Conservation (phyloP, 148 eudicot species). For the Nepenthes gracilis region DNA sequence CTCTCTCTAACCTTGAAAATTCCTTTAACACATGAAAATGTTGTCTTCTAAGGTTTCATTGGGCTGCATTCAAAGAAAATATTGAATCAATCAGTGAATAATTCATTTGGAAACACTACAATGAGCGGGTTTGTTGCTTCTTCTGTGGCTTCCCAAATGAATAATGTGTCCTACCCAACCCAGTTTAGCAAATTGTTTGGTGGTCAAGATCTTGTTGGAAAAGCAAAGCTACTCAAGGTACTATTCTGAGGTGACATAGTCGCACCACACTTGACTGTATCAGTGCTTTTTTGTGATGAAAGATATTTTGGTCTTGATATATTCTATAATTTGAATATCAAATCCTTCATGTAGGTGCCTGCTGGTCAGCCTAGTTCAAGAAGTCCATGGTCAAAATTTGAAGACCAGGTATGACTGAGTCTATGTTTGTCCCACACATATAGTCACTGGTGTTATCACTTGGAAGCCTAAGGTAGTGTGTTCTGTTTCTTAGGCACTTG, state of each 20-base stretch:
- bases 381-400: slow-evolving; percentile 74
- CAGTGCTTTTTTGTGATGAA: neutral
- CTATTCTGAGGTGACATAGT: neutral
- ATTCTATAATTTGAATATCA: slow-evolving; percentile 9
- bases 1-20: neutral
- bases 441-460: neutral
- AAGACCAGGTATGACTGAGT: slow-evolving; percentile 62
- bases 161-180: slow-evolving; percentile 72
- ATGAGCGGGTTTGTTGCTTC: slow-evolving; percentile 60
- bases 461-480: neutral
- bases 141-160: slow-evolving; percentile 82
- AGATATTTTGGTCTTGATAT: slow-evolving; percentile 1
- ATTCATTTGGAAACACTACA: slow-evolving; percentile 41
- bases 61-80: slow-evolving; percentile 59
- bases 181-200: slow-evolving; percentile 70
- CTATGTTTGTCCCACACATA: neutral
- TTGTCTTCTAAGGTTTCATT: slow-evolving; percentile 34
- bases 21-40: neutral
- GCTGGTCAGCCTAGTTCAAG: slow-evolving; percentile 59
- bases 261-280: neutral
- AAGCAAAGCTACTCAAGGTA: slow-evolving; percentile 68
- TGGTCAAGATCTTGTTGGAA: slow-evolving; percentile 63
- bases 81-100: slow-evolving; percentile 48
- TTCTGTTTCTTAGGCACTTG: slow-evolving; percentile 59
- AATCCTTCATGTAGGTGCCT: slow-evolving; percentile 39